These are phyloP conservation scores for Hypocrella siamensis DNA, from an alignment of 2,329 filamentous ascomycete species.

Conservation along the genomic window DNA sequence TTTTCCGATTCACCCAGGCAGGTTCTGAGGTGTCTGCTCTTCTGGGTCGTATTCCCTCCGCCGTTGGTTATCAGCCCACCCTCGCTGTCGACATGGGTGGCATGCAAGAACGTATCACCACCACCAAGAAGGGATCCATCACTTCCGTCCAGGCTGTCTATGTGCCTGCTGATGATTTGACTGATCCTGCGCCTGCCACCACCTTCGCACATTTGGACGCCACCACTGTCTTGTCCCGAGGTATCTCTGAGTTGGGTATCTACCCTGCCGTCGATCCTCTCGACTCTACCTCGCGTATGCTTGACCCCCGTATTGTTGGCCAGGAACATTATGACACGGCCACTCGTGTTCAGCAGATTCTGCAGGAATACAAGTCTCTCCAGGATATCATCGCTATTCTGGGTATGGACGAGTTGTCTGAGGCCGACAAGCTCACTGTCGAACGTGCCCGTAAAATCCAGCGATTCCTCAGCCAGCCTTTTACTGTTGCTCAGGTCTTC, in stretches of 20 bases:
- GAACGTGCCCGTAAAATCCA: slow-evolving; percentile 99
- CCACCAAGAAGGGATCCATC: slow-evolving; percentile 98
- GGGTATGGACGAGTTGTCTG: slow-evolving; percentile 99
- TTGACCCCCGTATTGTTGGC: slow-evolving; percentile 96
- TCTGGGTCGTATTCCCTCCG: slow-evolving; percentile 98
- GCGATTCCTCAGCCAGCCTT: slow-evolving; percentile 98
- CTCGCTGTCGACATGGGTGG: slow-evolving; percentile 97
- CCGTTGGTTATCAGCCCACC: slow-evolving; percentile 99
- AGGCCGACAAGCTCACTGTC: slow-evolving; percentile 98
- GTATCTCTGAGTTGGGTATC: slow-evolving; percentile 99
- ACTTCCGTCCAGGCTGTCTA: slow-evolving; percentile 99
- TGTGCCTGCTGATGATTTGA: slow-evolving; percentile 99
- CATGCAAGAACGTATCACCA: slow-evolving; percentile 99
- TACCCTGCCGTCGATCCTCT: slow-evolving; percentile 99
- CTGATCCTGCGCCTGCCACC: slow-evolving; percentile 96
- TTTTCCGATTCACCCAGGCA: slow-evolving; percentile 99
- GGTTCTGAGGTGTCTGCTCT: slow-evolving; percentile 99
- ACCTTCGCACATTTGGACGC: slow-evolving; percentile 99
- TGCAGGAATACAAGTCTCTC: slow-evolving; percentile 99
- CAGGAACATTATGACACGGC: slow-evolving; percentile 95
- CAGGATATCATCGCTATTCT: slow-evolving; percentile 99
- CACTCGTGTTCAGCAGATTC: slow-evolving; percentile 93
- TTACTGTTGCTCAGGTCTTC: slow-evolving; percentile 76
- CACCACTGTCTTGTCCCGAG: slow-evolving; percentile 99
- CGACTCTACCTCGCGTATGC: slow-evolving; percentile 98